These are phyloP conservation scores for Pleurotus eryngii DNA, from an alignment of 768 basidiomycete species.

Conservation along the genomic window DNA sequence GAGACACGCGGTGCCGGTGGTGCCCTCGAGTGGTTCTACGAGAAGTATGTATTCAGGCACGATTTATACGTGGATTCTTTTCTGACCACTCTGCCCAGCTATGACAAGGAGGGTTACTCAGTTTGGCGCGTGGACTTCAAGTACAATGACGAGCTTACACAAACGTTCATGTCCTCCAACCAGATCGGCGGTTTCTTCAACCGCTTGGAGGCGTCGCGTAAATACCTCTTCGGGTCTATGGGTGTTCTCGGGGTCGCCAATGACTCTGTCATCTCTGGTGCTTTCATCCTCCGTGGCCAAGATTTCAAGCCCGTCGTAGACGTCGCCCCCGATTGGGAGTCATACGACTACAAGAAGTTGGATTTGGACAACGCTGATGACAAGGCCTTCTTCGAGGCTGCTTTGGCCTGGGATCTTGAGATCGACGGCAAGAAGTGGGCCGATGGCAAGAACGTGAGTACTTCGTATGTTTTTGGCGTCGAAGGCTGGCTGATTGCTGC, in stretches of 20 bases:
- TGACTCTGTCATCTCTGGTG: conserved; percentile 80
- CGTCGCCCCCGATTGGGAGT: conserved; percentile 90
- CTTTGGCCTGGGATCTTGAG: conserved; percentile 91
- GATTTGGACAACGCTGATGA: conserved; percentile 71
- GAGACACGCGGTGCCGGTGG: conserved; percentile 87
- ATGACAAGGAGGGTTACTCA: conserved; percentile 86
- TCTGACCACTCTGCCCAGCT: conserved; percentile 41
- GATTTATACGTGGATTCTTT: background rate
- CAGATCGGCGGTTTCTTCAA: conserved; percentile 95
- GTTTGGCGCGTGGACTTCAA: conserved; percentile 94
- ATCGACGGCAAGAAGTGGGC: conserved; percentile 87
- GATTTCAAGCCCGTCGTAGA: conserved; percentile 68
- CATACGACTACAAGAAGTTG: conserved; percentile 76
- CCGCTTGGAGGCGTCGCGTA: conserved; percentile 94
- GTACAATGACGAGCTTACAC: conserved; percentile 91
- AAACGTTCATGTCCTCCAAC: conserved; percentile 93
- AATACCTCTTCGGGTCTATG: conserved; percentile 91
- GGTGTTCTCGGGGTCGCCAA: conserved; percentile 84
- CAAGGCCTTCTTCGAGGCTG: conserved; percentile 89
- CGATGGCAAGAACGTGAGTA: conserved; percentile 85
- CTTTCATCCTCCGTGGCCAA: conserved; percentile 78
- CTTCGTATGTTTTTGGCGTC: background rate
- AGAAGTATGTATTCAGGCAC: conserved; percentile 62
- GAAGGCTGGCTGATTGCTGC: background rate
- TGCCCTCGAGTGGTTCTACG: conserved; percentile 93